Evolutionary conservation across 1,284 basidiomycete species (phyloP).

Genomic region (Xanthoconium separans): DNA sequence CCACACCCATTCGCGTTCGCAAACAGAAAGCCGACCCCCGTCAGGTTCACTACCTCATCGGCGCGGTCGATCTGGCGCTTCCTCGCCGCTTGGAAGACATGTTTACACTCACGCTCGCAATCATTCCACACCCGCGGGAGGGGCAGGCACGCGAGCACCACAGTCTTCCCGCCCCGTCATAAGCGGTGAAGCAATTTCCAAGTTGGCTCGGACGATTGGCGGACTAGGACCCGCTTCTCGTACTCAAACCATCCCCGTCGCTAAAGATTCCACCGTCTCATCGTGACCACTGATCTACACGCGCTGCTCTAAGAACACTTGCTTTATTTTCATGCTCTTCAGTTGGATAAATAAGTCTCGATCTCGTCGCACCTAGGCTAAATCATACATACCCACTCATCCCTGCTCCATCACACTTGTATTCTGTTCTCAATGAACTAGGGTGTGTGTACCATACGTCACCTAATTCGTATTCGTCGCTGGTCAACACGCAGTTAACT

Average conservation of each 20-base stretch:
- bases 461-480: constrained; percentile 14
- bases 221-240: constrained; percentile 30
- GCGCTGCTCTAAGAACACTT: constrained; percentile 12
- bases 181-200: constrained; percentile 64
- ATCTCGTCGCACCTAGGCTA: constrained; percentile 15
- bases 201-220: constrained; percentile 59
- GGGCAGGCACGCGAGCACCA: constrained; percentile 37
- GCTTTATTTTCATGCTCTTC: constrained; percentile 13
- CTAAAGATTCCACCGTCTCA: constrained; percentile 30
- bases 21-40: constrained; percentile 46
- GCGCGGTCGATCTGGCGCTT: constrained; percentile 39
- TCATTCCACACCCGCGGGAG: constrained; percentile 55
- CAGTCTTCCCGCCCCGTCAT: constrained; percentile 62
- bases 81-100: constrained; percentile 39
- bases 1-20: constrained; percentile 47
- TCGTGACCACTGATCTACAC: constrained; percentile 19
- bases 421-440: constrained; percentile 12
- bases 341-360: constrained; percentile 21
- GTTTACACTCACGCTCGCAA: constrained; percentile 49
- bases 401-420: constrained; percentile 25
- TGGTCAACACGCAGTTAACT: neutral
- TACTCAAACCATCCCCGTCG: constrained; percentile 25
- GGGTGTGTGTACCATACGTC: constrained; percentile 24
- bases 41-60: constrained; percentile 28
- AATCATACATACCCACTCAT: constrained; percentile 25